Conservation (phyloP, 305 asterid species). For the Ilex paraguariensis region DNA sequence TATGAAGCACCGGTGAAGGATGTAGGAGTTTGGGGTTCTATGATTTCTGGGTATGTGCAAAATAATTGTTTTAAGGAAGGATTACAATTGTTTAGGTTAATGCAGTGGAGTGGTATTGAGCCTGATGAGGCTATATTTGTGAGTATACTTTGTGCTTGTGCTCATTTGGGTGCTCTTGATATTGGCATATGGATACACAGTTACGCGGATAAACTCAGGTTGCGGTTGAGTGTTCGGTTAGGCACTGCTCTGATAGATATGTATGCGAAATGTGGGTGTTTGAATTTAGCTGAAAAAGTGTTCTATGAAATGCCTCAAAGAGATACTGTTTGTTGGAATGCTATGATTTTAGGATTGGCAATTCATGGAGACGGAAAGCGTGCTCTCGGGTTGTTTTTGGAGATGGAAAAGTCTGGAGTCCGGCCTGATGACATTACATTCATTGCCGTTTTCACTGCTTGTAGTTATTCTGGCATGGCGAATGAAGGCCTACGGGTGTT, state of each 20-base stretch:
- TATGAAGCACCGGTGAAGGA: constrained; percentile 56
- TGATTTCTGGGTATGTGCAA: constrained; percentile 72
- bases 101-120: constrained; percentile 53
- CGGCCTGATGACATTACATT: constrained; percentile 61
- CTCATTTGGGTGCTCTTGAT: constrained; percentile 64
- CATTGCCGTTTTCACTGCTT: constrained; percentile 58
- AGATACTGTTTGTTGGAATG: constrained; percentile 67
- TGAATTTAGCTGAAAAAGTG: constrained; percentile 46
- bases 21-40: constrained; percentile 73
- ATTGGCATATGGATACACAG: constrained; percentile 71
- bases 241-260: constrained; percentile 66
- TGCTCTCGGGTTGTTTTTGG: constrained; percentile 42
- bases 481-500: constrained; percentile 48
- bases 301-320: constrained; percentile 48
- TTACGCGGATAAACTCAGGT: constrained; percentile 29
- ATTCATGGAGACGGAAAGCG: constrained; percentile 50
- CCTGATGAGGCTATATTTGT: constrained; percentile 72
- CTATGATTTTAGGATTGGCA: constrained; percentile 64
- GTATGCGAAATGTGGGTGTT: constrained; percentile 73
- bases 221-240: constrained; percentile 30
- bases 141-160: constrained; percentile 62
- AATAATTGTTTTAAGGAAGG: constrained; percentile 74
- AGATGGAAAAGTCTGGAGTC: constrained; percentile 43
- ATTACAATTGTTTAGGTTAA: constrained; percentile 46
- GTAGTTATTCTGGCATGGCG: constrained; percentile 60